phyloP scores from a whole-genome alignment of 371 early-diverging fungal genomes.

The Mucor velutinosus region DNA sequence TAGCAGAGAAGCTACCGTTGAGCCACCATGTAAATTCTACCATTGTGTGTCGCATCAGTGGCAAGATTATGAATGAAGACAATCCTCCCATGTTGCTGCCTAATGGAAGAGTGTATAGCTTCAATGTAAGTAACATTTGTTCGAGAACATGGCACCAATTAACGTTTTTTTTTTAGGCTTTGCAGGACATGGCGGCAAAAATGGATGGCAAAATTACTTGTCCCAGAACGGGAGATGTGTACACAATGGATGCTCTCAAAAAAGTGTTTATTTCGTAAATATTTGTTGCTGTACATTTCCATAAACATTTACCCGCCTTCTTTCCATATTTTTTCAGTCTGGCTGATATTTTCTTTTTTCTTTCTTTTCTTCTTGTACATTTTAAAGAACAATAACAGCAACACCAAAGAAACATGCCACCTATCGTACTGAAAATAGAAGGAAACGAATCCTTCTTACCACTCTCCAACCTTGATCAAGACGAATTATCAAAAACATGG shows the following conservation, averaged over 20 bases:
- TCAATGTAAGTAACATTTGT: constrained; percentile 46
- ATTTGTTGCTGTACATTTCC: neutral
- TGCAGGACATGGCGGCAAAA: constrained; percentile 81
- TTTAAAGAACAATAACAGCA: neutral
- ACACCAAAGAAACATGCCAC: constrained; percentile 59
- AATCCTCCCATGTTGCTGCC: constrained; percentile 95
- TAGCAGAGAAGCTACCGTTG: constrained; percentile 84
- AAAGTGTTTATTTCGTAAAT: constrained; percentile 85
- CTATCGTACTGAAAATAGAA: constrained; percentile 68
- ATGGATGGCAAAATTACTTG: constrained; percentile 79
- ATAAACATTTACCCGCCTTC: constrained; percentile 10
- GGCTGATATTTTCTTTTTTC: constrained; percentile 1
- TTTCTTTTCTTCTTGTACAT: constrained; percentile 2
- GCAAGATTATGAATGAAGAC: constrained; percentile 90
- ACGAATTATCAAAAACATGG: constrained; percentile 82
- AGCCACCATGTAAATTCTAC: constrained; percentile 94
- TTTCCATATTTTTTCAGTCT: neutral
- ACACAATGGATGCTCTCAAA: constrained; percentile 64
- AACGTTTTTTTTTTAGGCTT: constrained; percentile 51
- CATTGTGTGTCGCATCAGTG: constrained; percentile 89
- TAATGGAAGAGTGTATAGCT: constrained; percentile 93
- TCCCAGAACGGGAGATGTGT: constrained; percentile 76
- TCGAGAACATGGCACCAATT: neutral
- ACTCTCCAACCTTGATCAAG: constrained; percentile 70
- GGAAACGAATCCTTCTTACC: constrained; percentile 62